These are phyloP conservation scores for Sesbania bispinosa DNA, from an alignment of 306 rosid genomes.

Conservation along the genomic window DNA sequence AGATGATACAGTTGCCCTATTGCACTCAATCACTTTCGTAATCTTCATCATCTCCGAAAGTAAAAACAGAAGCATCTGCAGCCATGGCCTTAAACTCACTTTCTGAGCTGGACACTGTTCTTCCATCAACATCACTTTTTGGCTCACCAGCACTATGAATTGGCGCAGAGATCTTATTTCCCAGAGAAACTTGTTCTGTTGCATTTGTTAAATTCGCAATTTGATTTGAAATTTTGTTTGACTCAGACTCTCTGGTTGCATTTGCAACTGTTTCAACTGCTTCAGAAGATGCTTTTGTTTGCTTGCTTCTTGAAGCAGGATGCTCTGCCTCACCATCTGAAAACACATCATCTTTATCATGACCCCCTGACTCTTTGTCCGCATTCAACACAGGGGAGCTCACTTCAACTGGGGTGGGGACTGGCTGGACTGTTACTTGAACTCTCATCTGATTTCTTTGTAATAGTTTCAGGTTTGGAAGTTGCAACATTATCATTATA, in stretches of 20 bases:
- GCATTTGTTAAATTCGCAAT: slow-evolving; percentile 53
- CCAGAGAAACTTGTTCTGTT: slow-evolving; percentile 66
- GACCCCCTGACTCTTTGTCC: slow-evolving; percentile 35
- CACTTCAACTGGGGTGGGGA: slow-evolving; percentile 38
- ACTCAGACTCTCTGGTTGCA: slow-evolving; percentile 41
- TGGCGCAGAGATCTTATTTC: slow-evolving; percentile 39
- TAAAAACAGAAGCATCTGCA: slow-evolving; percentile 95
- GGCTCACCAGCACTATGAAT: slow-evolving; percentile 34
- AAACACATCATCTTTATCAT: slow-evolving; percentile 81
- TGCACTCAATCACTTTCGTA: slow-evolving; percentile 74
- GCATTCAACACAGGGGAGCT: slow-evolving; percentile 35
- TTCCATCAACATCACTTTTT: slow-evolving; percentile 42
- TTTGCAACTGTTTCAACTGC: slow-evolving; percentile 38
- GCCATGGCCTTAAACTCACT: slow-evolving; percentile 99
- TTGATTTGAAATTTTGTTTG: slow-evolving; percentile 41
- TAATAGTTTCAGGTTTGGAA: slow-evolving; percentile 41
- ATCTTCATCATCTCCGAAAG: slow-evolving; percentile 96
- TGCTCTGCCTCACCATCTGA: slow-evolving; percentile 84
- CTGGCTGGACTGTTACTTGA: slow-evolving; percentile 49
- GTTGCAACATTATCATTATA: slow-evolving; percentile 39
- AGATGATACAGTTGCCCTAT: background rate
- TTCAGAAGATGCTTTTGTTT: slow-evolving; percentile 42
- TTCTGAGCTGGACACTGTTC: slow-evolving; percentile 47
- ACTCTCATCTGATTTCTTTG: slow-evolving; percentile 62
- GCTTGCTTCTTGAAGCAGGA: slow-evolving; percentile 62